These are phyloP conservation scores for Cordyceps tenuipes DNA, from an alignment of 2,329 filamentous ascomycete species.

Conservation along the genomic window DNA sequence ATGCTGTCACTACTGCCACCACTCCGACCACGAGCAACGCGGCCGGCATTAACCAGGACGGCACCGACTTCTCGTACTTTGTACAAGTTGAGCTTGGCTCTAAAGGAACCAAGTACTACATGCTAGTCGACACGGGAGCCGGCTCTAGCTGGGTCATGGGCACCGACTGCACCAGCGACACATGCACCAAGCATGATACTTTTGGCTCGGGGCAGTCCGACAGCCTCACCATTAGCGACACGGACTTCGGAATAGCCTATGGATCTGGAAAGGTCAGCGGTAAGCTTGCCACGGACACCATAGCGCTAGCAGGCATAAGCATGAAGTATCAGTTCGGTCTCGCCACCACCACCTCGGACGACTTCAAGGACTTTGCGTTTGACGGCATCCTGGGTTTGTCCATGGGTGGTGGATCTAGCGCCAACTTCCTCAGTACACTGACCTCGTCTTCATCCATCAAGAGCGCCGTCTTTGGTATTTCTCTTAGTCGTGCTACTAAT, in stretches of 20 bases:
- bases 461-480: conserved; percentile 62
- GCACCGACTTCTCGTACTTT: conserved; percentile 59
- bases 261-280: conserved; percentile 70
- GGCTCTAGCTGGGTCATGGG: conserved; percentile 81
- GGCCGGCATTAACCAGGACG: conserved; percentile 53
- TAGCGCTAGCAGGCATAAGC: conserved; percentile 58
- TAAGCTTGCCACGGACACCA: conserved; percentile 53
- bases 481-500: conserved; percentile 59
- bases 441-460: conserved; percentile 45
- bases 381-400: conserved; percentile 81
- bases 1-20: conserved; percentile 37
- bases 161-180: conserved; percentile 52
- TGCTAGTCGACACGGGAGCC: conserved; percentile 60
- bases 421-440: conserved; percentile 61
- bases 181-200: conserved; percentile 61
- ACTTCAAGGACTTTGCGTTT: conserved; percentile 73
- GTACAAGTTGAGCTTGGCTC: conserved; percentile 50
- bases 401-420: conserved; percentile 48
- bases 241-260: conserved; percentile 60
- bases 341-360: conserved; percentile 59
- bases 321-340: conserved; percentile 63
- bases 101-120: conserved; percentile 42
- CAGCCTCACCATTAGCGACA: conserved; percentile 45
- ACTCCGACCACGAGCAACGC: conserved; percentile 39
- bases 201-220: conserved; percentile 61